Evolutionary conservation across 768 basidiomycete species (phyloP).

Genomic region (Naganishia vaughanmartiniae): DNA sequence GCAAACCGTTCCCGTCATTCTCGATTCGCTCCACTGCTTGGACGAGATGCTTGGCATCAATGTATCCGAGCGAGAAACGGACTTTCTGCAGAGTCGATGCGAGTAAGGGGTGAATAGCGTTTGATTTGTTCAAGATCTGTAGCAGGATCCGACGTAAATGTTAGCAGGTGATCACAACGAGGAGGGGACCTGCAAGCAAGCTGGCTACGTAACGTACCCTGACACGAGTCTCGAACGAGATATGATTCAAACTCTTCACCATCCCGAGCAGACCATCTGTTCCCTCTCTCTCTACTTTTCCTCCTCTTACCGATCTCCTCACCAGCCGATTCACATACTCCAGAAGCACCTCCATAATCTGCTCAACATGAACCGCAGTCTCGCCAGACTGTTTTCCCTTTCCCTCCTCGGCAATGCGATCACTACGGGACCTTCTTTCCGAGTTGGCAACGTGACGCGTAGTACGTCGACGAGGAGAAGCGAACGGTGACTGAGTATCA

Average conservation of each 20-base stretch:
- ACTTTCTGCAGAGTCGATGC: not conserved
- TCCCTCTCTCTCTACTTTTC: not conserved
- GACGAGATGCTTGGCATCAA: not conserved
- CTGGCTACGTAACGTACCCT: not conserved
- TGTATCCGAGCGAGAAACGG: constrained; percentile 6
- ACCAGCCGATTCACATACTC: not conserved
- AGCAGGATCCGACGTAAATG: not conserved
- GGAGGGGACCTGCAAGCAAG: not conserved
- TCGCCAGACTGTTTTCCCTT: too few relatives aligned
- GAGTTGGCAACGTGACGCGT: too few relatives aligned
- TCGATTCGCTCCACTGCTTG: not conserved
- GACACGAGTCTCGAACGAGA: constrained; percentile 7
- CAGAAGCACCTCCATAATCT: constrained; percentile 8
- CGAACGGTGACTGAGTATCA: too few relatives aligned
- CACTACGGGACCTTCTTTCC: too few relatives aligned
- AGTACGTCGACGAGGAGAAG: too few relatives aligned
- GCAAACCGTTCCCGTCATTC: not conserved
- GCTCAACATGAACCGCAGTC: not conserved
- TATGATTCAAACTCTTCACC: not conserved
- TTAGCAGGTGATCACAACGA: not conserved
- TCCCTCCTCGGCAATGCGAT: too few relatives aligned
- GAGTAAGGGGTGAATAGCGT: constrained; percentile 6
- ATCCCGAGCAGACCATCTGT: not conserved
- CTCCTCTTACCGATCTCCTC: too few relatives aligned
- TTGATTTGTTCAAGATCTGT: not conserved